Conservation (phyloP, 78 protist genomes). For the Thecamonas trahens region DNA sequence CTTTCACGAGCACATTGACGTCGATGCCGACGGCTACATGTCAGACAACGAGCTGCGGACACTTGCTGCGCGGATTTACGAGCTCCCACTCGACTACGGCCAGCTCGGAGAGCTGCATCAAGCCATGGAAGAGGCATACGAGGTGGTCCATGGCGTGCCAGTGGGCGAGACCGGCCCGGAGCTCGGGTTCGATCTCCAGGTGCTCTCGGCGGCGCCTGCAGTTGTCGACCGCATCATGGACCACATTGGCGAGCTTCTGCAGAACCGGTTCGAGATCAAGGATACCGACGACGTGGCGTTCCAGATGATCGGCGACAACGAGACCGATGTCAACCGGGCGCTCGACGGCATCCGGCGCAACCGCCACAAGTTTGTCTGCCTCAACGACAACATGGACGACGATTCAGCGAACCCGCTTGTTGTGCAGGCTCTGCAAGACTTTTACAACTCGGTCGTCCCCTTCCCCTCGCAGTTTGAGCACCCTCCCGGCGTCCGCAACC, state of each 20-base stretch:
- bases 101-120: not conserved
- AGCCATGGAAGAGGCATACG: not conserved
- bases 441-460: conserved; percentile 65
- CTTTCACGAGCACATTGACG: conserved; percentile 48
- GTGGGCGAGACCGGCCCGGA: no score
- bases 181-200: no score
- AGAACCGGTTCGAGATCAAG: conserved; percentile 26
- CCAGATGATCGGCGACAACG: conserved; percentile 50
- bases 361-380: conserved; percentile 69
- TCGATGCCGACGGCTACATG: conserved; percentile 47
- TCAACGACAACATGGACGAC: conserved; percentile 81
- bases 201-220: no score
- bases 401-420: conserved; percentile 4
- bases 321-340: not conserved
- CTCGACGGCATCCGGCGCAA: conserved; percentile 56
- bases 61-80: conserved; percentile 26
- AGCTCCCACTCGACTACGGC: conserved; percentile 19
- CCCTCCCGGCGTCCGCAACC: conserved; percentile 13
- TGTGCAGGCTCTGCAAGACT: conserved; percentile 38
- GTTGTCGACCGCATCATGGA: no score
- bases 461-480: conserved; percentile 65
- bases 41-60: conserved; percentile 54
- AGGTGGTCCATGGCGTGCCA: no score
- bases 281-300: conserved; percentile 67
- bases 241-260: no score